Evolutionary conservation across 306 rosid species (phyloP), one percentile per base, ranked within the genome.

Genomic region (Fagus crenata): DNA sequence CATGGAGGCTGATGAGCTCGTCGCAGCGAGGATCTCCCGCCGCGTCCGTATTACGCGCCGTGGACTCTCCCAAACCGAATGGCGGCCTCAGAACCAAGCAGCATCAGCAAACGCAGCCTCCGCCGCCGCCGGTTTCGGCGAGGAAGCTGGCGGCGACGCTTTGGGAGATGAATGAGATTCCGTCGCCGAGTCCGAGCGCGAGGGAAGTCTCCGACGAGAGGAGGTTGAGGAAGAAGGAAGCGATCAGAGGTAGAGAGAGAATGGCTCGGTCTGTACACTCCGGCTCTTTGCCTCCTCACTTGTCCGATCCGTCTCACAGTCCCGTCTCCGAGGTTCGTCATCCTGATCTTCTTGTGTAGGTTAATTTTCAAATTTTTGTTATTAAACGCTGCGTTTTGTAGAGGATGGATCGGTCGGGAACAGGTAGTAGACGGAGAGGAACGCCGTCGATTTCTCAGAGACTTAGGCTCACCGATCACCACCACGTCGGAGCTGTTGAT

Each of bases 131-230:
- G 3, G 92, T 92, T 3, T 96, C 99, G 46, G 99, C 99, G 51
- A 91, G 99, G 85, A 96, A 96, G 83, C 96, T 92, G 13, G 99
- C 99, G 36, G 99, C 99, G 28, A 92, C 98, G 59, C 85, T 96
- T 55, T 96, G 99, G 99, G 99, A 92, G 87, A 96, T 96, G 96
- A 96, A 96, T 78, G 98, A 96, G 86, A 89, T 96, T 41, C 99
- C 97, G 67, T 92, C 96, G 15, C 94, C 98, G 17, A 84, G 86
- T 28, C 94, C 98, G 17, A 84, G 86, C 65, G 78, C 86, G 54
- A 89, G 77, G 81, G 90, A 87, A 74, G 81, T 79, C 73, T 78
- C 80, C 5, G 85, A 86, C 40, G 86, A 84, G 72, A 73, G 81
- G 75, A 83, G 89, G 77, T 53, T 85, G 81, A 88, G 87, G 81